Evolutionary conservation across 306 rosid genomes (phyloP).

Genomic region (Malus sylvestris): DNA sequence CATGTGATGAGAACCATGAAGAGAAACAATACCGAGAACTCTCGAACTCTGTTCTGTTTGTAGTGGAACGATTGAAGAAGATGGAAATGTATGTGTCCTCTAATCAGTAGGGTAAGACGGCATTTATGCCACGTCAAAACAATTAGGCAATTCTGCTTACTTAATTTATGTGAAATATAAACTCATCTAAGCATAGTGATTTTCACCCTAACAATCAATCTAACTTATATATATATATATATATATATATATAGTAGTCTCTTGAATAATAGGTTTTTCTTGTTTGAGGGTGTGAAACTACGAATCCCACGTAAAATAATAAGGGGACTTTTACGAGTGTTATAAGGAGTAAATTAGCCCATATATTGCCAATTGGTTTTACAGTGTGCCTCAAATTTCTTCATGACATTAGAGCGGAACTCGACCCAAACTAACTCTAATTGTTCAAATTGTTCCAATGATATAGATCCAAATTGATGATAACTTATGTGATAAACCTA

Average conservation of each 20-base stretch:
- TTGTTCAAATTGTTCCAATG: too few species aligned
- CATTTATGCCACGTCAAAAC: background rate
- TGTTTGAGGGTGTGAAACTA: too few species aligned
- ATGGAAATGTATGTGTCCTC: background rate
- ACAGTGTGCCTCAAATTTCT: too few species aligned
- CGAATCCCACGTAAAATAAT: too few species aligned
- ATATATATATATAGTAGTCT: background rate
- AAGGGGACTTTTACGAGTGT: too few species aligned
- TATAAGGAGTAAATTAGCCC: too few species aligned
- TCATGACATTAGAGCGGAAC: too few species aligned
- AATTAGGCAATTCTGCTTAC: background rate
- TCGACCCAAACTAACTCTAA: too few species aligned
- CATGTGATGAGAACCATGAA: background rate
- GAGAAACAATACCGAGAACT: background rate
- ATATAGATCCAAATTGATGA: too few species aligned
- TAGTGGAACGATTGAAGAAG: background rate
- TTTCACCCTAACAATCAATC: background rate
- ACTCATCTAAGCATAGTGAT: background rate
- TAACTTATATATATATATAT: background rate
- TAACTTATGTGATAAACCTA: too few species aligned
- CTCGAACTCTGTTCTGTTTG: conserved; percentile 13
- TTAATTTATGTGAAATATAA: background rate
- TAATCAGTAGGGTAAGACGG: background rate
- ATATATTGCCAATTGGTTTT: too few species aligned
- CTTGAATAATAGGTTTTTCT: too few species aligned